These are phyloP conservation scores for Fusarium piperis DNA, from an alignment of 2,329 filamentous ascomycete species.

Conservation along the genomic window DNA sequence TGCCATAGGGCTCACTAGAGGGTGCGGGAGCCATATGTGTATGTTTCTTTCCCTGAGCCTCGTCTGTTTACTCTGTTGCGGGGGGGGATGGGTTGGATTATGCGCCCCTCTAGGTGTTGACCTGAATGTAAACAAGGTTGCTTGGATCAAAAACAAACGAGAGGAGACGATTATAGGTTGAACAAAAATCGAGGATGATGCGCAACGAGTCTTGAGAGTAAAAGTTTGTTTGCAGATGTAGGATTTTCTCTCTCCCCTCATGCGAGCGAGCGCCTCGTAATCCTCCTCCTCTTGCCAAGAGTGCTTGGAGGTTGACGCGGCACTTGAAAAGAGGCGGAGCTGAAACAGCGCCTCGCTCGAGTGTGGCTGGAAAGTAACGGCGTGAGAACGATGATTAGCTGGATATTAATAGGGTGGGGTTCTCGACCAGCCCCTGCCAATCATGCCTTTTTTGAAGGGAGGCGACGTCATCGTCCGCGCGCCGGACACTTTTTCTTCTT, in stretches of 20 bases:
- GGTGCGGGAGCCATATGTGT: conserved; percentile 33
- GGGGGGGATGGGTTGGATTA: background rate
- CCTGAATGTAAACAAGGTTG: background rate
- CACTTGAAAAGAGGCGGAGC: conserved; percentile 40
- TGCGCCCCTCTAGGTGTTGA: background rate
- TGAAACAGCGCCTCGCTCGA: conserved; percentile 40
- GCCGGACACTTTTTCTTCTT: background rate
- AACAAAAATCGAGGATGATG: background rate
- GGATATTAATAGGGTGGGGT: conserved; percentile 39
- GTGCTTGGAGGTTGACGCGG: conserved; percentile 41
- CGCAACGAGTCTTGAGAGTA: background rate
- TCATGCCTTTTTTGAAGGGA: conserved; percentile 9
- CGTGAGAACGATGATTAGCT: conserved; percentile 13
- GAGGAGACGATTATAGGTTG: conserved; percentile 4
- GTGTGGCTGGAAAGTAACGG: conserved; percentile 35
- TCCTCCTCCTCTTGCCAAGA: conserved; percentile 31
- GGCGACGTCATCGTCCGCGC: conserved; percentile 34
- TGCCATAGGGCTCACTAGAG: conserved; percentile 22
- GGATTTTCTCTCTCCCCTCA: background rate
- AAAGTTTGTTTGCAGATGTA: background rate
- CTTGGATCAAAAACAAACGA: background rate
- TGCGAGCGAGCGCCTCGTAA: conserved; percentile 35
- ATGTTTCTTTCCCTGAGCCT: background rate
- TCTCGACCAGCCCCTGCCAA: conserved; percentile 30
- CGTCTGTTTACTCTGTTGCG: background rate